Base-by-base conservation (phyloP, 2,329 filamentous ascomycete species). In the Monosporascus sp. region DNA sequence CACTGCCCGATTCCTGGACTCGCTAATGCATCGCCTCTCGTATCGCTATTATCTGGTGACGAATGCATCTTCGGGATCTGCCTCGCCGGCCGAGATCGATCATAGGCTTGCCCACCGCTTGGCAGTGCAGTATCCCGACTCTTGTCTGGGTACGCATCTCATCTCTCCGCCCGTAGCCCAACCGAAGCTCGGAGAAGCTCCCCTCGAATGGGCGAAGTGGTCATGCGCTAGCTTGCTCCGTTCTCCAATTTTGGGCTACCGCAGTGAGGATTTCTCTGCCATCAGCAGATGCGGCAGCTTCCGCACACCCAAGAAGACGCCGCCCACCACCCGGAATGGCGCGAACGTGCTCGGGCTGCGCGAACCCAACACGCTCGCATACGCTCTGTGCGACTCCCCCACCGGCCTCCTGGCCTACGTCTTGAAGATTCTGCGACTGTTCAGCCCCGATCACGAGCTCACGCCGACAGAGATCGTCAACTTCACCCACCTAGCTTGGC, bases 351-450 rank as follows among this genome's bases (percentile, higher is more conserved):
- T 67, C 6, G 65, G 61, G 24, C 58, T 71, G 44, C 64, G 65
- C 16, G 78, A 80, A 45, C 79, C 80, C 0, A 81, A 82, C 55
- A 82, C 80, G 0, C 68, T 83, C 2, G 71, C 81, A 0, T 86
- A 85, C 58, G 82, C 81, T 1, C 72, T 86, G 2, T 84, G 81
- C 62, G 82, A 86, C 65, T 85, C 82, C 3, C 82, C 82, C 0
- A 76, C 78, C 0, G 82, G 82, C 0, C 66, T 85, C 7, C 68
- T 86, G 8, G 77, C 81, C 31, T 78, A 81, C 56, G 72, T 82
- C 5, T 63, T 83, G 54, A 76, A 74, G 60, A 68, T 72, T 2
- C 65, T 84, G 50, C 71, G 73, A 17, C 66, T 71, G 1, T 63
- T 74, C 3, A 72, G 69, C 3, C 71, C 74, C 0, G 65, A 58